Conservation (phyloP, 2,329 filamentous ascomycete genomes). For the Pseudonectria foliicola region DNA sequence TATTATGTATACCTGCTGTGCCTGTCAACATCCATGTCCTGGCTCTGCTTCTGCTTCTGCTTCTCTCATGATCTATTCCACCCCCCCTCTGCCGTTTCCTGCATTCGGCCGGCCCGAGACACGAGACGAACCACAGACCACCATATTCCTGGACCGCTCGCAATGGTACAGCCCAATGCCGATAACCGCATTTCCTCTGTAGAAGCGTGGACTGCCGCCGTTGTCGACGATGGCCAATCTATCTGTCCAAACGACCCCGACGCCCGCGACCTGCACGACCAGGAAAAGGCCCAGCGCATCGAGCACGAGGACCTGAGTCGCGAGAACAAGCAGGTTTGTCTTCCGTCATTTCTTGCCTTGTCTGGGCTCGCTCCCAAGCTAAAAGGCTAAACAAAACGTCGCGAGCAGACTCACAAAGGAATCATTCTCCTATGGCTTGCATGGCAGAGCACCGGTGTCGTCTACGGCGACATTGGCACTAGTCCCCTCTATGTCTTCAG, state of each 20-base stretch:
- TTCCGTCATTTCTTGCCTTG: slow-evolving; percentile 2
- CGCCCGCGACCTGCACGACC: slow-evolving; percentile 20
- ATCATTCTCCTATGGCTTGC: slow-evolving; percentile 39
- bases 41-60: too few species aligned
- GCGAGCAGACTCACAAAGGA: slow-evolving; percentile 21
- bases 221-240: slow-evolving; percentile 18
- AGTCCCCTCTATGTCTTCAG: slow-evolving; percentile 66
- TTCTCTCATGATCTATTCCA: too few species aligned
- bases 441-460: slow-evolving; percentile 59
- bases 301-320: slow-evolving; percentile 22
- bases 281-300: slow-evolving; percentile 23
- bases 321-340: slow-evolving; percentile 21
- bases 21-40: too few species aligned
- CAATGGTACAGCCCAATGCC: slow-evolving; percentile 19
- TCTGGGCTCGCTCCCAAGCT: too few species aligned
- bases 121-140: too few species aligned
- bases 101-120: too few species aligned
- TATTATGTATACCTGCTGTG: too few species aligned
- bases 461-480: slow-evolving; percentile 63
- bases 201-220: slow-evolving; percentile 17
- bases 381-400: too few species aligned
- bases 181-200: slow-evolving; percentile 14
- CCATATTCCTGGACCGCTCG: slow-evolving; percentile 11
- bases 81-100: too few species aligned
- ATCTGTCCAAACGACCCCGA: slow-evolving; percentile 17